Evolutionary conservation across 2,329 filamentous ascomycete species (phyloP).

Genomic region (Curvularia verruculosa): DNA sequence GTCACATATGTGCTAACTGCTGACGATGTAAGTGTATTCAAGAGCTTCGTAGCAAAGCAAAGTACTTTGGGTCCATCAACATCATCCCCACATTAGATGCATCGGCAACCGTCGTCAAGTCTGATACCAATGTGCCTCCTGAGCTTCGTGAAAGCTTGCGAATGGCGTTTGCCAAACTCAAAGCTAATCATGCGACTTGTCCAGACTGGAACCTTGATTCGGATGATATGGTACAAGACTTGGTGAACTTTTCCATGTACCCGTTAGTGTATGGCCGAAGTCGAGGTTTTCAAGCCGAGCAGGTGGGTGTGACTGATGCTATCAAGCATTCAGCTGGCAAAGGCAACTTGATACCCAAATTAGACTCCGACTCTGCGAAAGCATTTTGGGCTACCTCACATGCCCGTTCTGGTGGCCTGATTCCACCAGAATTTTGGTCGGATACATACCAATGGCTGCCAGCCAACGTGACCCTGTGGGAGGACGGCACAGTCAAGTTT

Average conservation of each 20-base stretch:
- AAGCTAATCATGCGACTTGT: conserved; percentile 49
- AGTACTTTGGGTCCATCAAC: conserved; percentile 50
- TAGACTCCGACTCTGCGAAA: not conserved
- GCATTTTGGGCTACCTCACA: too few species aligned
- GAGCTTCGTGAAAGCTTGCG: conserved; percentile 53
- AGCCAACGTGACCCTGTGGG: conserved; percentile 54
- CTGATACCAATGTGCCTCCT: conserved; percentile 55
- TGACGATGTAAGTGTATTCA: conserved; percentile 27
- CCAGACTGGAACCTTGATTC: conserved; percentile 67
- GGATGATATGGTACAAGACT: conserved; percentile 63
- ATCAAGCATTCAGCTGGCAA: conserved; percentile 35
- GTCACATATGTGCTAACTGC: not conserved
- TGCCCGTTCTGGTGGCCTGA: not conserved
- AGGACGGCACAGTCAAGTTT: conserved; percentile 47
- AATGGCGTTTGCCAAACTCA: conserved; percentile 54
- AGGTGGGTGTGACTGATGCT: conserved; percentile 39
- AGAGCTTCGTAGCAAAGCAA: conserved; percentile 60
- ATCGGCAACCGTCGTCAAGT: conserved; percentile 58
- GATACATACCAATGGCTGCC: conserved; percentile 57
- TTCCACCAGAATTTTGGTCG: conserved; percentile 30
- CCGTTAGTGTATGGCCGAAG: conserved; percentile 63
- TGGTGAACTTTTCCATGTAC: conserved; percentile 69
- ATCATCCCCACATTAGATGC: conserved; percentile 57
- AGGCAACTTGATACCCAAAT: conserved; percentile 33
- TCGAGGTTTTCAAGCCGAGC: conserved; percentile 47